Evolutionary conservation across 345 rosid genomes (phyloP), one percentile per base, ranked within the genome.

Genomic region (Raphanus raphanistrum): DNA sequence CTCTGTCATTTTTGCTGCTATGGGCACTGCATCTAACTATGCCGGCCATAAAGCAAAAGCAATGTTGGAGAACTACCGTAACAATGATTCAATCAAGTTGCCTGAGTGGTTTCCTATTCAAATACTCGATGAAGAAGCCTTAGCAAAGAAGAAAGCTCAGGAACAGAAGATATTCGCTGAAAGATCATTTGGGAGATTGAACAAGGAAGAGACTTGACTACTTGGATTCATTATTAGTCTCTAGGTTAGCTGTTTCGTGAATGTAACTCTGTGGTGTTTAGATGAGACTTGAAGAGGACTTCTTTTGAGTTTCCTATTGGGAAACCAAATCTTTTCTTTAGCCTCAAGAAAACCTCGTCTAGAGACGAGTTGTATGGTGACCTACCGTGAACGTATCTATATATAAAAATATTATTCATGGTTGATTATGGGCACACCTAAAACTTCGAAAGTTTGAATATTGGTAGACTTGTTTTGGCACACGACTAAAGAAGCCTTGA

Each of bases 81-180:
- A 84, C 17, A 83, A 65, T 27, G 80, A 76, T 8, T 80, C 84
- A 77, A 52, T 86, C 67, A 88, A 87, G 76, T 84, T 91, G 76
- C 93, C 96, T 13, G 93, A 89, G 63, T 94, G 98, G 94, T 94
- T 83, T 74, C 93, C 97, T 27, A 89, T 94, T 69, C 88, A 87
- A 86, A 80, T 90, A 63, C 93, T 91, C 2, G 92, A 94, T 58
- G 97, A 89, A 68, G 94, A 92, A 80, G 90, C 90, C 36, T 84
- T 92, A 31, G 89, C 92, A 29, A 84, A 85, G 64, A 94, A 94
- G 87, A 82, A 80, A 82, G 92, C 91, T 70, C 81, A 76, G 70
- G 91, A 91, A 80, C 83, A 89, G 71, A 82, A 82, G 73, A 77
- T 86, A 57, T 85, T 78, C 41, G 66, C 79, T 2, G 84, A 82